These are phyloP conservation scores for Coemansia biformis DNA, from an alignment of 192 early-diverging fungal species.

Conservation along the genomic window DNA sequence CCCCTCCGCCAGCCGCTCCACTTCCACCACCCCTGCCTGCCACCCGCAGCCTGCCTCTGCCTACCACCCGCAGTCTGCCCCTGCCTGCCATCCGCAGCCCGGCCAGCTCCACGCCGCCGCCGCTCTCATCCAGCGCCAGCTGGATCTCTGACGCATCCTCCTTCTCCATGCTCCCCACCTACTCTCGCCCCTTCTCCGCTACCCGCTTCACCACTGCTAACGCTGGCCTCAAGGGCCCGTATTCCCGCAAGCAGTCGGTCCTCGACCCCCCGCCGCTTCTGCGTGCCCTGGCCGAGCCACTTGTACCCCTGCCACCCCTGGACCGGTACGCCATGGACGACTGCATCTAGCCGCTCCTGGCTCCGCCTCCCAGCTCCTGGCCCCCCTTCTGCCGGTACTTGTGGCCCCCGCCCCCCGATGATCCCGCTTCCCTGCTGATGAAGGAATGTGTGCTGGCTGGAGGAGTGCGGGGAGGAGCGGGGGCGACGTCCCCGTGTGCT, in stretches of 20 bases:
- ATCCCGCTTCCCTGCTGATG: neutral
- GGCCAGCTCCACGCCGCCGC: slow-evolving; percentile 18
- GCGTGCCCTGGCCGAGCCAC: slow-evolving; percentile 26
- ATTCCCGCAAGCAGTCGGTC: slow-evolving; percentile 24
- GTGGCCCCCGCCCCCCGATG: neutral
- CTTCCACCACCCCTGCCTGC: slow-evolving; percentile 13
- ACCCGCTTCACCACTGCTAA: slow-evolving; percentile 30
- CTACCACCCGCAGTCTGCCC: slow-evolving; percentile 13
- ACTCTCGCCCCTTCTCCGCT: slow-evolving; percentile 39
- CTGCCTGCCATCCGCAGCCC: slow-evolving; percentile 1
- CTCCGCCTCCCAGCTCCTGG: neutral
- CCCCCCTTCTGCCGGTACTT: neutral
- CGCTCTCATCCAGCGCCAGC: slow-evolving; percentile 32
- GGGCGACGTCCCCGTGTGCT: neutral
- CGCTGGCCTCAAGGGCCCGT: slow-evolving; percentile 14
- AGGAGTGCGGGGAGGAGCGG: slow-evolving; percentile 1
- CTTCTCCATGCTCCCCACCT: slow-evolving; percentile 17
- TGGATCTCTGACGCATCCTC: slow-evolving; percentile 33
- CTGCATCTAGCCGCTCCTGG: slow-evolving; percentile 13
- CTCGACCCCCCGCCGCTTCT: slow-evolving; percentile 19
- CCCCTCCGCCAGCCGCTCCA: too few relatives aligned
- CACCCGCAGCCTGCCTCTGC: slow-evolving; percentile 15
- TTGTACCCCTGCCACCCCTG: slow-evolving; percentile 24
- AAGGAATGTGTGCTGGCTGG: too few relatives aligned
- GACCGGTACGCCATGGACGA: slow-evolving; percentile 36